These are phyloP conservation scores for Microcyclospora pomicola DNA, from an alignment of 2,329 filamentous ascomycete species.

Conservation along the genomic window DNA sequence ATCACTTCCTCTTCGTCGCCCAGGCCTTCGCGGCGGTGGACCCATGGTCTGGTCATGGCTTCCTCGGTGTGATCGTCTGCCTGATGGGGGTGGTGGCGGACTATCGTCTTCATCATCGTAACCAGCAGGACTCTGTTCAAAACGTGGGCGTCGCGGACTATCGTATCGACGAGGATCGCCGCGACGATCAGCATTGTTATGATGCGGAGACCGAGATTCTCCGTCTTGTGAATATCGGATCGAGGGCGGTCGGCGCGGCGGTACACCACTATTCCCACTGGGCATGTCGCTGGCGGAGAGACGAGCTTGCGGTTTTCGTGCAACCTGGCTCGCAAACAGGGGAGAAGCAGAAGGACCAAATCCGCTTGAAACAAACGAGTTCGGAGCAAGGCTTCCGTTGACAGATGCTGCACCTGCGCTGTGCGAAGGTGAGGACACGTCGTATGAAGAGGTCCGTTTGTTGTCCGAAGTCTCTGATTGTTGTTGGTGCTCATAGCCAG, in stretches of 20 bases:
- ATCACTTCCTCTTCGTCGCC: neutral
- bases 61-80: neutral
- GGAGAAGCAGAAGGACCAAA: slow-evolving; percentile 34
- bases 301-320: slow-evolving; percentile 12
- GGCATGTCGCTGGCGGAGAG: neutral
- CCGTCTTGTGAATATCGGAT: neutral
- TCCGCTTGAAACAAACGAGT: slow-evolving; percentile 4
- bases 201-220: neutral
- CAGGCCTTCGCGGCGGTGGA: neutral
- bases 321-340: slow-evolving; percentile 34
- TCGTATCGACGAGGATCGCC: neutral
- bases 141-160: slow-evolving; percentile 3
- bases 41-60: too few species aligned
- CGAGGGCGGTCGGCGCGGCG: neutral
- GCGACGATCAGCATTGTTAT: neutral
- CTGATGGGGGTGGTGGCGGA: slow-evolving; percentile 1
- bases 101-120: slow-evolving; percentile 2
- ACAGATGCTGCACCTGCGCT: neutral
- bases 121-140: slow-evolving; percentile 5
- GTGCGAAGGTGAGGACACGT: neutral
- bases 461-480: neutral
- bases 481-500: slow-evolving; percentile 7
- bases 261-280: neutral
- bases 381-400: slow-evolving; percentile 4
- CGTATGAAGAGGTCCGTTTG: neutral